Percentiles rank a stretch among this genome's conserved stretches.
Evolutionary conservation across 2,329 filamentous ascomycete genomes (phyloP).

Genomic region (Cylindrodendrum hubeiense): DNA sequence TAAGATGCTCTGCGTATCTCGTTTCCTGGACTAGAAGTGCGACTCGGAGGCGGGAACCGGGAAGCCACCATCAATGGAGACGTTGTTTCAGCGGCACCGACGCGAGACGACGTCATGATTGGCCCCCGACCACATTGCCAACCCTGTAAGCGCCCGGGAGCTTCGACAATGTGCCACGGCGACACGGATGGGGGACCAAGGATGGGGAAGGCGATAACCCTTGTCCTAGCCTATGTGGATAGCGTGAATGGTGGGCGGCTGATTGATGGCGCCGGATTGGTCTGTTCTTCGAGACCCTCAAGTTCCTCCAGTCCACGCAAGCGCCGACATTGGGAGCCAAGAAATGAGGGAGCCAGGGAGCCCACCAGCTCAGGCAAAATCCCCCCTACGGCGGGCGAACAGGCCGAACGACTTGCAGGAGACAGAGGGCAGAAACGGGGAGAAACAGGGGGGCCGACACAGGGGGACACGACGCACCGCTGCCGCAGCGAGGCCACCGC

Average conservation of each 20-base stretch:
- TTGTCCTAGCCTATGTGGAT: slow-evolving; percentile 11
- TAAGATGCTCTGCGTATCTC: slow-evolving; percentile 1
- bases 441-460: not conserved
- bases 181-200: slow-evolving; percentile 36
- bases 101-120: slow-evolving; percentile 33
- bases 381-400: no score
- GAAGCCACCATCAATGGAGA: slow-evolving; percentile 10
- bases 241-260: slow-evolving; percentile 15
- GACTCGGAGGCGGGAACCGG: slow-evolving; percentile 6
- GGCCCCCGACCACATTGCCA: slow-evolving; percentile 29
- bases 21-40: not conserved
- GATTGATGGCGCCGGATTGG: slow-evolving; percentile 15
- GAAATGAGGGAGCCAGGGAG: slow-evolving; percentile 13
- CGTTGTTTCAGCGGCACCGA: slow-evolving; percentile 26
- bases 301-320: slow-evolving; percentile 17
- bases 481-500: no score
- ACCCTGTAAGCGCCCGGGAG: slow-evolving; percentile 44
- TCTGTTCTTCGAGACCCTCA: not conserved
- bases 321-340: slow-evolving; percentile 23
- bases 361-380: not conserved
- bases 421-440: not conserved
- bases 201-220: slow-evolving; percentile 13
- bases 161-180: slow-evolving; percentile 35
- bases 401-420: not conserved
- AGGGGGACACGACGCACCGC: not conserved